A percentile compares a stretch with the other conserved stretches of the same genome.
These are phyloP conservation scores for Erysiphe neolycopersici DNA, from an alignment of 2,329 filamentous ascomycete genomes.

Conservation along the genomic window DNA sequence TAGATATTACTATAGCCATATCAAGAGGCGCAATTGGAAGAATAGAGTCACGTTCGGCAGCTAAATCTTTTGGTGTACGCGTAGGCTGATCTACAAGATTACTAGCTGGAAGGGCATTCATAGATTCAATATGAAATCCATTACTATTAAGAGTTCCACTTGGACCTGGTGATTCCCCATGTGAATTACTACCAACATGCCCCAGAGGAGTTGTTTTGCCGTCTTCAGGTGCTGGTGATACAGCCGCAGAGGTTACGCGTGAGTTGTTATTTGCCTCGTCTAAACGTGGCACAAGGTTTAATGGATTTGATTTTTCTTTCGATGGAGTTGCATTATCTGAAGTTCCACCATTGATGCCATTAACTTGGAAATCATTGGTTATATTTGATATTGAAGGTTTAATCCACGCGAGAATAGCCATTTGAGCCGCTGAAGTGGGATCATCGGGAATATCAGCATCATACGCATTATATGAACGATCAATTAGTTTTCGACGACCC, in stretches of 20 bases:
- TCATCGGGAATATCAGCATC: constrained; percentile 73
- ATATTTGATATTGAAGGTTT: constrained; percentile 27
- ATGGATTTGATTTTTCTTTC: constrained; percentile 36
- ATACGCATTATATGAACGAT: constrained; percentile 79
- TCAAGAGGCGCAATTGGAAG: constrained; percentile 68
- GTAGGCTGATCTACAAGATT: constrained; percentile 17
- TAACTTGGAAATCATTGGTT: constrained; percentile 13
- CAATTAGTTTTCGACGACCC: constrained; percentile 55
- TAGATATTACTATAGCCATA: constrained; percentile 67
- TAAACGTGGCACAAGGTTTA: constrained; percentile 43
- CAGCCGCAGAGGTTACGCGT: constrained; percentile 50
- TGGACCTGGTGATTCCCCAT: constrained; percentile 11
- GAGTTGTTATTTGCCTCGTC: constrained; percentile 45
- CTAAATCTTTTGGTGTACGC: constrained; percentile 19
- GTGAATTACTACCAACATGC: constrained; percentile 18
- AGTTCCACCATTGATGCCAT: constrained; percentile 14
- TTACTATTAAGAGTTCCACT: constrained; percentile 4
- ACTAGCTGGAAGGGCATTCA: constrained; percentile 15
- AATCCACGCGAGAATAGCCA: constrained; percentile 32
- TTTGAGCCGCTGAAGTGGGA: constrained; percentile 60
- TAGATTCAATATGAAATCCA: constrained; percentile 22
- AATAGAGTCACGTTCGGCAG: constrained; percentile 49
- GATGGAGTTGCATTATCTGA: constrained; percentile 28
- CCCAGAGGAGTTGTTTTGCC: constrained; percentile 31
- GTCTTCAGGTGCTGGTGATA: constrained; percentile 65